Conservation (phyloP, 345 rosid genomes). For the Syzygium grande region DNA sequence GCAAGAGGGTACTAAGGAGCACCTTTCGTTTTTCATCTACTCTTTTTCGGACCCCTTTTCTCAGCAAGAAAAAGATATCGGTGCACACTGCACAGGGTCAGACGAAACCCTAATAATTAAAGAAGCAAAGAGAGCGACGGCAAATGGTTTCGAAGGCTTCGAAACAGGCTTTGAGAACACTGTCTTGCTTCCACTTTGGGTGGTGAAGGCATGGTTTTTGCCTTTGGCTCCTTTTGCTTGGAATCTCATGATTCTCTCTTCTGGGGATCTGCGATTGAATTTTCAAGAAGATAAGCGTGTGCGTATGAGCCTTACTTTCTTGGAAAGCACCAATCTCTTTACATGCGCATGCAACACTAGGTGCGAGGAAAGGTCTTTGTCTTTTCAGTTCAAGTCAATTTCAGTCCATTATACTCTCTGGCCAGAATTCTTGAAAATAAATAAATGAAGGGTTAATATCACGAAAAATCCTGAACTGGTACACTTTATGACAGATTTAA, state of each 20-base stretch:
- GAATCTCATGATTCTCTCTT: not conserved
- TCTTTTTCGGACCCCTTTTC: not conserved
- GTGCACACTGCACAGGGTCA: not conserved
- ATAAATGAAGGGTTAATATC: no score
- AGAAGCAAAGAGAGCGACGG: not conserved
- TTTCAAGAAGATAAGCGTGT: not conserved
- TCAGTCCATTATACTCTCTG: not conserved
- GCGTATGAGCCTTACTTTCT: not conserved
- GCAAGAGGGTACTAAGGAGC: not conserved
- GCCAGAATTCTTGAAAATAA: not conserved
- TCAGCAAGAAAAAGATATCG: not conserved
- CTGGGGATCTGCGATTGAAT: not conserved
- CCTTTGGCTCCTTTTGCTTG: not conserved
- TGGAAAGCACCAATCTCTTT: not conserved
- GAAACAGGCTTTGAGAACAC: not conserved
- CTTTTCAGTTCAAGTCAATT: not conserved
- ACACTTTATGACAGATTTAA: no score
- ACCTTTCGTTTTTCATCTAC: not conserved
- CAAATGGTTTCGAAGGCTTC: not conserved
- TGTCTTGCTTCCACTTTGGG: not conserved
- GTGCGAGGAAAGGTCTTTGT: not conserved
- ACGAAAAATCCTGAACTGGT: no score
- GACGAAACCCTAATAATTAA: not conserved
- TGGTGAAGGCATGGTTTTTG: not conserved
- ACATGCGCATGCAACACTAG: not conserved